These are phyloP conservation scores for Rhododendron henanense DNA, from an alignment of 148 eudicot genomes.

Conservation along the genomic window DNA sequence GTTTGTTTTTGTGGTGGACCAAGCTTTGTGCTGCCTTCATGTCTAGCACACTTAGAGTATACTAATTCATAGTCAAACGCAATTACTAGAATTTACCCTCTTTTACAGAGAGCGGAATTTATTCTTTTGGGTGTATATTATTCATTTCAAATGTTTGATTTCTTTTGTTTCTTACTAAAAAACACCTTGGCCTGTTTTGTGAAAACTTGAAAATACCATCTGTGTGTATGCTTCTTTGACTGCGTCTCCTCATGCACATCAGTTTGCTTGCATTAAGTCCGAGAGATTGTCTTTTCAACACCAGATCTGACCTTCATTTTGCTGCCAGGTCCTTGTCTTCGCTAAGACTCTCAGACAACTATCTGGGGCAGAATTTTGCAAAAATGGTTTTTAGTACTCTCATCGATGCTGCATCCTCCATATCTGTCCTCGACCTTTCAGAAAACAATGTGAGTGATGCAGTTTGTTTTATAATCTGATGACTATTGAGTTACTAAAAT, in stretches of 20 bases:
- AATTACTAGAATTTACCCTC: background rate
- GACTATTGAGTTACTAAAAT: background rate
- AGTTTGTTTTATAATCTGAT: constrained; percentile 5
- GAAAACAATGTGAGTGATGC: constrained; percentile 66
- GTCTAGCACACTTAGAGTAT: background rate
- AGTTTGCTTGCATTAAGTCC: background rate
- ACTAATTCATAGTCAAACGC: background rate
- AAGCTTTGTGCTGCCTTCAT: background rate
- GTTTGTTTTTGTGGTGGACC: background rate
- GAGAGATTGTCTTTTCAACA: background rate
- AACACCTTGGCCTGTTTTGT: background rate
- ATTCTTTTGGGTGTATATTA: background rate
- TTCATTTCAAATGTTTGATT: background rate
- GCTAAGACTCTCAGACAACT: constrained; percentile 51
- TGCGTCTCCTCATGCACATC: background rate
- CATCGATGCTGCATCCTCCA: constrained; percentile 53
- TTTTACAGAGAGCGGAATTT: background rate
- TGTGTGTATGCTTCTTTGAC: background rate
- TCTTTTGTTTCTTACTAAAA: background rate
- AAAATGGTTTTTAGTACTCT: constrained; percentile 49
- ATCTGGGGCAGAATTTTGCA: constrained; percentile 44
- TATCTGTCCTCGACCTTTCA: constrained; percentile 62
- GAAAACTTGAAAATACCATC: background rate
- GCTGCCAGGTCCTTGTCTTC: constrained; percentile 58
- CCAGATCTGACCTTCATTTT: constrained; percentile 14